phyloP scores from a whole-genome alignment of 2,329 filamentous ascomycete genomes.

The Xylariaceae sp. region DNA sequence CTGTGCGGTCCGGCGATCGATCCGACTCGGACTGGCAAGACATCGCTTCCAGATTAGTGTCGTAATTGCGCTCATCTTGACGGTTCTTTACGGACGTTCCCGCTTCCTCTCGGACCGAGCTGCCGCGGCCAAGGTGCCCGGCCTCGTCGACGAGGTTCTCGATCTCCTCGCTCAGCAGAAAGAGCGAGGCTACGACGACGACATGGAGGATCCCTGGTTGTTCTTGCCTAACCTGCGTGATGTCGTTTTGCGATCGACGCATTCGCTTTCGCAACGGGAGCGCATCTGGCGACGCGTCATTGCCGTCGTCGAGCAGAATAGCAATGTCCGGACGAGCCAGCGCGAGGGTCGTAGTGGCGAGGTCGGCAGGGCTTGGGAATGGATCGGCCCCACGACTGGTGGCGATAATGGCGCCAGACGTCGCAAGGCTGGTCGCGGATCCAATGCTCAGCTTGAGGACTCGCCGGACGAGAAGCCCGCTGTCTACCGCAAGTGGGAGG shows the following conservation, averaged over 20 bases:
- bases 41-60: slow-evolving; percentile 79
- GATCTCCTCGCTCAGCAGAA: slow-evolving; percentile 80
- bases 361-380: slow-evolving; percentile 63
- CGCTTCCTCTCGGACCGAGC: slow-evolving; percentile 58
- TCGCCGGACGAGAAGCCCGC: slow-evolving; percentile 22
- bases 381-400: slow-evolving; percentile 54
- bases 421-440: slow-evolving; percentile 41
- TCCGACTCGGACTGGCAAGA: slow-evolving; percentile 76
- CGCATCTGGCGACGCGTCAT: slow-evolving; percentile 79
- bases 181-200: slow-evolving; percentile 60
- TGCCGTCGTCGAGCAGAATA: slow-evolving; percentile 84
- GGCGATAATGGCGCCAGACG: slow-evolving; percentile 40
- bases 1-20: slow-evolving; percentile 72
- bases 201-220: slow-evolving; percentile 69
- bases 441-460: slow-evolving; percentile 36
- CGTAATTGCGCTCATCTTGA: slow-evolving; percentile 47
- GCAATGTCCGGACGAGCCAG: slow-evolving; percentile 76
- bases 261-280: slow-evolving; percentile 69
- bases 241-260: slow-evolving; percentile 78
- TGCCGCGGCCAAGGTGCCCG: slow-evolving; percentile 68
- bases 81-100: slow-evolving; percentile 58
- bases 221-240: slow-evolving; percentile 86
- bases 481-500: slow-evolving; percentile 37
- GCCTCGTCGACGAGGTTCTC: slow-evolving; percentile 77
- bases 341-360: slow-evolving; percentile 62